Evolutionary conservation across 2,329 filamentous ascomycete genomes (phyloP), one percentile per base, ranked within the genome.

Genomic region (Epichloe festucae): DNA sequence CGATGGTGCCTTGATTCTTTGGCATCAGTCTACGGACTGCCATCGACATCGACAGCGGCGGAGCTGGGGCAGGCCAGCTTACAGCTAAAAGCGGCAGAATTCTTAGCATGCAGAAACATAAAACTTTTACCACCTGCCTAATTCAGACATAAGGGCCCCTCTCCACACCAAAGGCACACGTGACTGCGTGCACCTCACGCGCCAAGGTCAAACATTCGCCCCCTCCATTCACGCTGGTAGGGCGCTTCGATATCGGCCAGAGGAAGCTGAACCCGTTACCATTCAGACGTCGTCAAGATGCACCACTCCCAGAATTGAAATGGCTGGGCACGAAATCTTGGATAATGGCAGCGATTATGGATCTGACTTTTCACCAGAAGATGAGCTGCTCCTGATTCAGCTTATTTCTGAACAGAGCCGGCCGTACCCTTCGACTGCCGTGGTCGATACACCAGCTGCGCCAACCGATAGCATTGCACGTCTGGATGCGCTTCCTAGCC

Each of bases 361-460:
- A 52, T 75, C 73, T 58, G 70, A 75, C 56, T 63, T 75, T 43
- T 70, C 72, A 3, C 55, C 62, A 1, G 73, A 76, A 31, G 73
- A 77, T 34, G 74, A 77, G 53, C 57, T 69, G 41, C 54, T 70
- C 44, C 58, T 75, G 15, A 58, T 64, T 49, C 53, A 67, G 48
- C 59, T 71, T 40, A 60, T 61, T 45, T 58, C 63, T 14, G 53
- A 61, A 41, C 39, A 52, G 36, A 53, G 54, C 36, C 31, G 42
- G 21, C 27, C 15, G n/a, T 23, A 10, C 39, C 12, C 14, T 14
- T 42, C 47, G 7, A 36, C 46, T 31, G 36, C 36, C 14, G 23
- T 48, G 15, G 23, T 21, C 19, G 47, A 49, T 21, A 27, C 19
- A 15, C 14, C 27, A 35, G 39, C 47, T 17, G n/a, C 39, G 4